Percentiles rank a stretch among this genome's conserved stretches.
Conservation (phyloP, 441 rosid genomes). For the Flueggea neowawraea region DNA sequence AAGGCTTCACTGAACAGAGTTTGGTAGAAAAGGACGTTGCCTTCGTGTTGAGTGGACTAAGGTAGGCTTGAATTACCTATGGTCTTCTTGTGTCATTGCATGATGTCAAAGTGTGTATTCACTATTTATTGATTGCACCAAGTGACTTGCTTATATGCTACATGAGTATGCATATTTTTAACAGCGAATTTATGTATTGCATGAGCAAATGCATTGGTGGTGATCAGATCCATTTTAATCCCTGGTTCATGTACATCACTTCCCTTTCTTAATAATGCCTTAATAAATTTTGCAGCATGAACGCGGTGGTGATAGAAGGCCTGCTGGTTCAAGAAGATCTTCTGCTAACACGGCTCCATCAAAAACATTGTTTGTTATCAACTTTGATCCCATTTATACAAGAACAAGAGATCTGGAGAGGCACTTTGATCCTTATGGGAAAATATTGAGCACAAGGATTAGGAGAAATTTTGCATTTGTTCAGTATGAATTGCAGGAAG, state of each 20-base stretch:
- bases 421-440: slow-evolving; percentile 95
- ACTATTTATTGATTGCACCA: too few species aligned
- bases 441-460: slow-evolving; percentile 78
- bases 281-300: slow-evolving; percentile 47
- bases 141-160: too few species aligned
- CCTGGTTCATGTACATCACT: too few species aligned
- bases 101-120: too few species aligned
- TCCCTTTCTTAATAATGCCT: too few species aligned
- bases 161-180: too few species aligned
- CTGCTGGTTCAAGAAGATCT: slow-evolving; percentile 54
- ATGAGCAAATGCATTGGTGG: too few species aligned
- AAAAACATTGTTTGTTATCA: slow-evolving; percentile 92
- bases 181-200: too few species aligned
- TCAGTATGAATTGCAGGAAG: slow-evolving; percentile 84
- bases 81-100: not conserved
- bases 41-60: slow-evolving; percentile 98
- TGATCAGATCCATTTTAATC: too few species aligned
- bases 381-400: slow-evolving; percentile 81
- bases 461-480: slow-evolving; percentile 96
- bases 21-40: slow-evolving; percentile 93
- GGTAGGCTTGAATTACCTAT: slow-evolving; percentile 27
- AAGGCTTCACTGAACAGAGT: slow-evolving; percentile 76
- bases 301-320: slow-evolving; percentile 60
- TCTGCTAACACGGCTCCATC: slow-evolving; percentile 57
- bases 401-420: slow-evolving; percentile 89